Evolutionary conservation across 805 yeast species (phyloP), one percentile per base, ranked within the genome.

Genomic region (Ogataea sp.): DNA sequence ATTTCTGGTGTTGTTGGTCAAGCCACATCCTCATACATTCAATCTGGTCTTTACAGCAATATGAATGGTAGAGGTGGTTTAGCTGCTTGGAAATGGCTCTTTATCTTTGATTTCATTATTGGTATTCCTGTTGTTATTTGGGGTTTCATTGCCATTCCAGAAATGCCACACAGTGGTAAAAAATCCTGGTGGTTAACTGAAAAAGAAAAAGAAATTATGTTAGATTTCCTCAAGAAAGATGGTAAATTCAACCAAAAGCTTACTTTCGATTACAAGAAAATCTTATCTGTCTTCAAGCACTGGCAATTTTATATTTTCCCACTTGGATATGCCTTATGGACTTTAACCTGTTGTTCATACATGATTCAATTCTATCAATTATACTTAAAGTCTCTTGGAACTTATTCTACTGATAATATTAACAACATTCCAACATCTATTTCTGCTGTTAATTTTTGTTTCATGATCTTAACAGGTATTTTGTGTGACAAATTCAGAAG

Each of bases 11-110:
- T 68, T 45, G 62, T 79, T 29, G 88, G 84, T 27, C 59, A 70
- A 17, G 61, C 79, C 41, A 76, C 83, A 14, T 68, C 82, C 1
- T 83, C 84, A 33, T 71, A 77, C 43, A 61, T 81, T 31, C 80
- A 79, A 48, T 74, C 80, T 15, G 73, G 79, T 10, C 67, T 78
- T 23, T 70, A 61, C 41, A 49, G 65, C 18, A 47, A 58, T 30
- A 52, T 81, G 46, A 58, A 67, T 39, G 84, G 81, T 24, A 61
- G 53, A 10, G 51, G 55, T 34, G 85, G 85, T 0, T 59, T 73
- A 11, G 67, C 68, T 8, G 78, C 84, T 11, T 82, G 87, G 87
- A 67, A 79, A 62, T 82, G 87, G 87, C 74, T 78, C 53, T 81
- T 78, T 50, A 73, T 82, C 35, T 67, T 82, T 44, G 85, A 80